Evolutionary conservation across 768 basidiomycete species (phyloP), one percentile per base, ranked within the genome.

Genomic region (Lentinula raphanica): DNA sequence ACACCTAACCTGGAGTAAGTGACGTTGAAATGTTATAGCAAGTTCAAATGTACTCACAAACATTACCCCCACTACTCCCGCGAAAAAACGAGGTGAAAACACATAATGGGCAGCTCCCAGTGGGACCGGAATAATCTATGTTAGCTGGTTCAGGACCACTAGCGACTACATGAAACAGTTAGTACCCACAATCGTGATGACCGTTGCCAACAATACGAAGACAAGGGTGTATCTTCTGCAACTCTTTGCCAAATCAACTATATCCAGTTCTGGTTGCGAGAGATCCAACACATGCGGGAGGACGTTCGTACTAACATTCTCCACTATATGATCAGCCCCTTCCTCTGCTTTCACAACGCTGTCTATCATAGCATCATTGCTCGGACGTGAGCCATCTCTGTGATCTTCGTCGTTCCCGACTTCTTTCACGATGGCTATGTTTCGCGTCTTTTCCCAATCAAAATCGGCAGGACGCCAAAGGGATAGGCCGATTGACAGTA

Each of bases 391-490:
- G 15, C 39, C 19, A 17, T n/a, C 5, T 6, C 19, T 17, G 39
- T n/a, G 39, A 17, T 60, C 59, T 13, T 32, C 31, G 27, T 38
- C 40, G 59, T 8, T 17, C 12, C 46, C 29, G 28, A 40, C 19
- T 38, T 65, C 63, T 45, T 59, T 39, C 6, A 61, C 53, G 19
- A 39, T 23, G n/a, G 23, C 40, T 60, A 67, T 66, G 15, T 44
- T 51, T 17, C 65, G 45, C 32, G 65, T 63, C 57, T 64, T 63
- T 49, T 67, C 67, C 63, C 65, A 69, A 39, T 68, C 65, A 49
- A 67, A 68, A 45, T 68, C 64, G 38, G 64, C 68, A 12, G 67
- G 68, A 23, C 63, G 59, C 62, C 62, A 65, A 17, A 67, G 59
- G 17, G 67, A 66, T 5, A 68, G 53, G 2, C 61, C 63, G 19